A percentile compares a stretch with the other conserved stretches of the same genome.
phyloP scores from a whole-genome alignment of 2,329 filamentous ascomycete genomes.

The Lithohypha guttulata region DNA sequence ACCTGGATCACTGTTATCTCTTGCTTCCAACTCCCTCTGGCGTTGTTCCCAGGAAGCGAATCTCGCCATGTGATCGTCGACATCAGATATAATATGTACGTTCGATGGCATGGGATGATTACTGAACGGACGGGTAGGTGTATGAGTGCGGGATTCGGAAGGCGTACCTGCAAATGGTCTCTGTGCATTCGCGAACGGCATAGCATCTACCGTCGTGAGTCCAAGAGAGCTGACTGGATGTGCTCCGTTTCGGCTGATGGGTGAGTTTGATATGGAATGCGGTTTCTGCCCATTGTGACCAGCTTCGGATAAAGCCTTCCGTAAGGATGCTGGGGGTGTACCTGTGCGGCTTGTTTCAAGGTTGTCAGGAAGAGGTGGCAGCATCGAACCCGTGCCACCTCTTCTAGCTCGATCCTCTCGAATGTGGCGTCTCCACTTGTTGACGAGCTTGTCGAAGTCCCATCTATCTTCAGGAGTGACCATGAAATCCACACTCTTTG shows the following conservation, averaged over 20 bases:
- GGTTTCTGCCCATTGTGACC: not conserved
- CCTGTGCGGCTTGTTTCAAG: not conserved
- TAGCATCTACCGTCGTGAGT: not conserved
- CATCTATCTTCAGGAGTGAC: constrained; percentile 27
- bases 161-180: constrained; percentile 4
- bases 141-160: constrained; percentile 1
- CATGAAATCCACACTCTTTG: constrained; percentile 8
- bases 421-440: constrained; percentile 39
- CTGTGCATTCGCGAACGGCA: not conserved
- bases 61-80: not conserved
- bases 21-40: not conserved
- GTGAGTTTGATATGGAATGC: not conserved
- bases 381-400: constrained; percentile 1
- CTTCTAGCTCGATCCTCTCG: constrained; percentile 21
- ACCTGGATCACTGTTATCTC: constrained; percentile 3
- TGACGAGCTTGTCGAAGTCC: constrained; percentile 39
- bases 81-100: constrained; percentile 5
- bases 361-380: constrained; percentile 1
- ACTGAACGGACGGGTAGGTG: not conserved
- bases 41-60: not conserved
- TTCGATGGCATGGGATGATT: constrained; percentile 1
- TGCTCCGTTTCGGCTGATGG: not conserved
- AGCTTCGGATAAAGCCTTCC: not conserved
- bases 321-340: not conserved
- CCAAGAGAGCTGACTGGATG: not conserved